Conservation (phyloP, 805 yeast species). For the Saccharomycopsis capsularis region DNA sequence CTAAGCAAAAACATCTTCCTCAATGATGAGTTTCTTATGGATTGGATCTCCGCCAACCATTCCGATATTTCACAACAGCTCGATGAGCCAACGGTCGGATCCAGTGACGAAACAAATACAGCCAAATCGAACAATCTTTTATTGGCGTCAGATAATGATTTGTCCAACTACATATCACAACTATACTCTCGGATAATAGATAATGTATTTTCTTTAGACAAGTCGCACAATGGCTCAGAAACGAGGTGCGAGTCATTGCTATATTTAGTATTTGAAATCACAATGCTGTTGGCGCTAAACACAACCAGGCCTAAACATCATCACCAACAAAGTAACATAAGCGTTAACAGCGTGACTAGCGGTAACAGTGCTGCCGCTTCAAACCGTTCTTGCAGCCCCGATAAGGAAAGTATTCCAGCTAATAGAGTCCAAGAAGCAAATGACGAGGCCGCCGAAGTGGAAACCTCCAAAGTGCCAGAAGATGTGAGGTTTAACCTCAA, state of each 20-base stretch:
- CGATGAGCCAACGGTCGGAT: background rate
- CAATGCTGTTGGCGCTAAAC: background rate
- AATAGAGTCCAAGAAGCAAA: background rate
- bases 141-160: slow-evolving; percentile 3
- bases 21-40: slow-evolving; percentile 9
- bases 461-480: no score
- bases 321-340: background rate
- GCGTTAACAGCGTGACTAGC: no score
- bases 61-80: background rate
- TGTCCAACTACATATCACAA: slow-evolving; percentile 7
- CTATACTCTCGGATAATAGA: background rate
- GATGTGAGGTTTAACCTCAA: slow-evolving; percentile 8
- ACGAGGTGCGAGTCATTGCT: background rate
- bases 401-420: background rate
- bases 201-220: slow-evolving; percentile 2
- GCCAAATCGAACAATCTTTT: background rate
- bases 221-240: background rate
- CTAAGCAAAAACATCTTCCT: slow-evolving; percentile 3
- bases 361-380: no score
- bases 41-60: slow-evolving; percentile 8
- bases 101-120: background rate
- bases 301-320: background rate
- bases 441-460: background rate
- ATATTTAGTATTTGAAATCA: slow-evolving; percentile 5
- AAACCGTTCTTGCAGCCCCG: no score